Base-by-base conservation (phyloP, 306 rosid species). In the Sesbania bispinosa region DNA sequence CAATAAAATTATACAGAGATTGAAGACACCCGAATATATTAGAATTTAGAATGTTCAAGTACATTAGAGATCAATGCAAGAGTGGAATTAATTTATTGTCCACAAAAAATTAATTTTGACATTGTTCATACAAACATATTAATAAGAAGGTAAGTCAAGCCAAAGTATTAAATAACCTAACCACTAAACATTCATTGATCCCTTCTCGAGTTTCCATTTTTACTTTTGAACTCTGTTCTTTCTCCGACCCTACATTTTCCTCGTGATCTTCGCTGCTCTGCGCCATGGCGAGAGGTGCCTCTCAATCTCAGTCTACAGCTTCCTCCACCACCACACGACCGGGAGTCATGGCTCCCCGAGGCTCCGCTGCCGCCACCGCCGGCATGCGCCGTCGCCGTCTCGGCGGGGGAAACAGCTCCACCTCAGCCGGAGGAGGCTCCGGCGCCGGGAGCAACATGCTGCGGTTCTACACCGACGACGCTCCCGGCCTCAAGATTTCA, bases 381-480 rank as follows among this genome's bases (percentile, higher is more conserved):
- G 96, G 96, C 46, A 87, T 88, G 83, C 92, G 98, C 45, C 98
- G 96, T 29, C 98, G 98, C 24, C 88, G 98, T 1, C 18, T 79
- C 7, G 80, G 77, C 16, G 70, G 84, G 1, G 82, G 81, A 4
- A 81, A 10, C 79, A 71, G 67, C 73, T 58, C 85, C 13, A 36
- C 24, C 27, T 14, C 46, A 0, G 77, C 21, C 2, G 79, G 73
- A 35, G 63, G 73, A 0, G 61, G 77, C 19, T 54, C 75, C 76
- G 80, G 79, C 8, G 71, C 50, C 53, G 14, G 80, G 75, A 73
- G 79, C 74, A 92, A 92, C 79, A 89, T 92, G 97, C 84, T 89
- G 23, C 83, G 97, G 26, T 92, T 92, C 88, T 92, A 92, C 89
- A 92, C 98, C 4, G 96, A 92, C 29, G 94, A 89, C 14, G 96